Evolutionary conservation across 768 basidiomycete genomes (phyloP).

Genomic region (Daedalea quercina): DNA sequence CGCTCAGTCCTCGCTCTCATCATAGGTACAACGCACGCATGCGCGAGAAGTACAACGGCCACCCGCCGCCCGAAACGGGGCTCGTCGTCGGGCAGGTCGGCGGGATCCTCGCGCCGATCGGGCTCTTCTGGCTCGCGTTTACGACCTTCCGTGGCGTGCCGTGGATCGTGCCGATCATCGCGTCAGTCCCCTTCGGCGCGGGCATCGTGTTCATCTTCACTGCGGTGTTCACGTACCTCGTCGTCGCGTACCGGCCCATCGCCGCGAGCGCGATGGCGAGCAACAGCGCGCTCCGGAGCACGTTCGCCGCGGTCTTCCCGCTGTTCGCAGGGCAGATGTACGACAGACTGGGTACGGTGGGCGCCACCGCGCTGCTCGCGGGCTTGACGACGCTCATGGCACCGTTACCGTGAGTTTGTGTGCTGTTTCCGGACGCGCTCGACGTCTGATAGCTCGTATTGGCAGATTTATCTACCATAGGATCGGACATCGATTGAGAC

Average conservation of each 20-base stretch:
- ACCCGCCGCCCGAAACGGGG: constrained; percentile 58
- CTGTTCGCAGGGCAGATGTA: constrained; percentile 49
- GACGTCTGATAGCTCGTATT: not conserved
- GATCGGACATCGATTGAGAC: constrained; percentile 38
- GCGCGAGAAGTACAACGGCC: constrained; percentile 32
- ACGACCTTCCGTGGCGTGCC: constrained; percentile 41
- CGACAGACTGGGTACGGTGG: constrained; percentile 52
- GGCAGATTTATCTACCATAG: constrained; percentile 40
- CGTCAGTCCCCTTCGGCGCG: constrained; percentile 40
- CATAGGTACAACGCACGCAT: constrained; percentile 27
- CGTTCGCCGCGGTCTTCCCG: constrained; percentile 46
- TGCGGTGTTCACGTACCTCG: constrained; percentile 56
- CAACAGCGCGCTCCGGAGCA: constrained; percentile 46
- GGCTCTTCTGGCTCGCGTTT: constrained; percentile 48
- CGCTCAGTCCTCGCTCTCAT: not conserved
- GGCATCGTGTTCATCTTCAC: constrained; percentile 63
- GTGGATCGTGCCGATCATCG: constrained; percentile 42
- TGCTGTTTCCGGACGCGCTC: not conserved
- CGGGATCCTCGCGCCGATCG: constrained; percentile 44
- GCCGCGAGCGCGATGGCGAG: constrained; percentile 60
- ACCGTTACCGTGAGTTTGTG: constrained; percentile 47
- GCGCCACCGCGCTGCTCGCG: constrained; percentile 63
- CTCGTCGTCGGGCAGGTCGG: constrained; percentile 64
- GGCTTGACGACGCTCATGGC: constrained; percentile 56
- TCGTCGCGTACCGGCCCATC: constrained; percentile 42